Percentiles rank a stretch among this genome's conserved stretches.
phyloP scores from a whole-genome alignment of 495 filamentous ascomycete genomes.

The Amphirosellinia nigrospora region DNA sequence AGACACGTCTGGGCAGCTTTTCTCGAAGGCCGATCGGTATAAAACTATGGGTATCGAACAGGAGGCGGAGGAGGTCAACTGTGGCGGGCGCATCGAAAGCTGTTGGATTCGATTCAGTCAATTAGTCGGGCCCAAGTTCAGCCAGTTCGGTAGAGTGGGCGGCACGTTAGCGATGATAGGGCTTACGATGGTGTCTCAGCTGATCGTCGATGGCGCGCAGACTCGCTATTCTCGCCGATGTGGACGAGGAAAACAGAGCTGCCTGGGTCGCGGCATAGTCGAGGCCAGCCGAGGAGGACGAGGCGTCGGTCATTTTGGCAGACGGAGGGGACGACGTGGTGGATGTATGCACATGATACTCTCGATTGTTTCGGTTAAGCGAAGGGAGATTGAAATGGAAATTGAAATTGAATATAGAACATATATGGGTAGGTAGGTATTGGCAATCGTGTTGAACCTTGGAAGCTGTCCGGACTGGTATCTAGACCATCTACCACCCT shows the following conservation, averaged over 20 bases:
- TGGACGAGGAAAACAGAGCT: constrained; percentile 58
- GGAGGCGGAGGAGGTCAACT: constrained; percentile 62
- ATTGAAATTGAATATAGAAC: not conserved
- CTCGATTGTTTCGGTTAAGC: not conserved
- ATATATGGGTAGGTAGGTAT: no score
- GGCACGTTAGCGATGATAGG: not conserved
- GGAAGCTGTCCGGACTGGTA: not conserved
- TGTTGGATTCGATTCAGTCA: constrained; percentile 28
- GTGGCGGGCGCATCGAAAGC: constrained; percentile 47
- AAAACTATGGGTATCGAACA: constrained; percentile 87
- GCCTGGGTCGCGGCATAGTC: constrained; percentile 42
- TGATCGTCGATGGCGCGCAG: constrained; percentile 55
- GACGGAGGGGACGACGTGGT: constrained; percentile 29
- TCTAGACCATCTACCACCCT: constrained; percentile 2
- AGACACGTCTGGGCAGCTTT: constrained; percentile 81
- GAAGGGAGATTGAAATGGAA: not conserved
- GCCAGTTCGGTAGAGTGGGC: not conserved
- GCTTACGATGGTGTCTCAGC: constrained; percentile 52
- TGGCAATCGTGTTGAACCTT: no score
- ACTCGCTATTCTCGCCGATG: constrained; percentile 48
- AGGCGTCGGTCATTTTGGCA: constrained; percentile 54
- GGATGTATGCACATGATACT: constrained; percentile 40
- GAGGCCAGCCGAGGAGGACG: constrained; percentile 38
- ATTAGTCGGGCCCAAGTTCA: constrained; percentile 22
- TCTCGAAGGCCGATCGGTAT: constrained; percentile 83